Evolutionary conservation across 202 grass and related monocot genomes (phyloP).

Genomic region (Dendrocalamus latiflorus): DNA sequence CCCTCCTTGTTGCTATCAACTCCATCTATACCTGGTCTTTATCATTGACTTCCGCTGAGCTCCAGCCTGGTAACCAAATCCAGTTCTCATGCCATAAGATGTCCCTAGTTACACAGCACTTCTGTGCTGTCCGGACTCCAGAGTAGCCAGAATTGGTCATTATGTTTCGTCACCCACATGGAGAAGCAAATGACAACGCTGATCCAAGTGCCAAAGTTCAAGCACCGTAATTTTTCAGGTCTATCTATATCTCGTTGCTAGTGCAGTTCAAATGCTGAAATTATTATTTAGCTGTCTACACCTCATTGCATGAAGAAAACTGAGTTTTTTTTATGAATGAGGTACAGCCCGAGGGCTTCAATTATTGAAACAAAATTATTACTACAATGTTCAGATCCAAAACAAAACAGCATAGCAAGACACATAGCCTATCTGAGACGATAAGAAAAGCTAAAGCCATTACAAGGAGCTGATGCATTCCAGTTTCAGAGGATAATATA

Average conservation of each 20-base stretch:
- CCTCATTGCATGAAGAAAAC: not conserved
- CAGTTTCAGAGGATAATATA: not conserved
- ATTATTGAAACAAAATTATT: not conserved
- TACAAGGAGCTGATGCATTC: not conserved
- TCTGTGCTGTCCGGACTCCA: not conserved
- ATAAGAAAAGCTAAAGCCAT: not conserved
- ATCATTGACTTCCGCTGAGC: not conserved
- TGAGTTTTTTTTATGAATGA: not conserved
- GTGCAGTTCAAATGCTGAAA: not conserved
- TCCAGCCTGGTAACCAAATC: not conserved
- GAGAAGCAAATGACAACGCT: not conserved
- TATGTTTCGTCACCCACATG: not conserved
- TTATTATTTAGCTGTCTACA: not conserved
- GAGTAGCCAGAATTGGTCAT: not conserved
- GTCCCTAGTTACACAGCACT: not conserved
- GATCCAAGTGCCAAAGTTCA: not conserved
- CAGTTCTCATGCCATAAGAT: not conserved
- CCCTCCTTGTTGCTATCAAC: not conserved
- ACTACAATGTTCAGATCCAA: not conserved
- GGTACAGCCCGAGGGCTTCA: not conserved
- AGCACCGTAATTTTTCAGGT: not conserved
- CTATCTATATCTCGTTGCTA: not conserved
- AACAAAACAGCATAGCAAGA: not conserved
- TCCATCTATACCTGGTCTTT: not conserved
- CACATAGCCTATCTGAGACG: not conserved